Conservation (phyloP, 257 asterid genomes). For the Rehmannia glutinosa region DNA sequence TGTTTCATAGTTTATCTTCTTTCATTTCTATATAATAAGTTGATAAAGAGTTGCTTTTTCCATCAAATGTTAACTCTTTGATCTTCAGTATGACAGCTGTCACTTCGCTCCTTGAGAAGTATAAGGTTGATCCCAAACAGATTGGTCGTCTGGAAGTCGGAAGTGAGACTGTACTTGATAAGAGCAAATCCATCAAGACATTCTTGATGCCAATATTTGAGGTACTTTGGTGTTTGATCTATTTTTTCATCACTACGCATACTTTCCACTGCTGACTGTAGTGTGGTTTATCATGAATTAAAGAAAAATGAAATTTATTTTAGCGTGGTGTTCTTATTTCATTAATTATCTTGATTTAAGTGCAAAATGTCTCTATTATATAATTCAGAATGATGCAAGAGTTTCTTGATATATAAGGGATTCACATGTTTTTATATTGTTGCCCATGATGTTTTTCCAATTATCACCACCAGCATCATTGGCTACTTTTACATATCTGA, state of each 20-base stretch:
- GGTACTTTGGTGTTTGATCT: constrained; percentile 40
- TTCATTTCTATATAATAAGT: too few relatives aligned
- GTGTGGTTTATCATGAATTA: constrained; percentile 7
- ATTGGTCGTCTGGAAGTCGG: constrained; percentile 99
- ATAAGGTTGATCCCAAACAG: constrained; percentile 72
- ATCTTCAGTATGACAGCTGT: constrained; percentile 90
- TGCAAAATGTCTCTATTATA: too few relatives aligned
- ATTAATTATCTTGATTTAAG: too few relatives aligned
- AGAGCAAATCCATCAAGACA: constrained; percentile 98
- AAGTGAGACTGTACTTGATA: constrained; percentile 94
- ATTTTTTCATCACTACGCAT: too few relatives aligned
- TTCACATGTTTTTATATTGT: neutral
- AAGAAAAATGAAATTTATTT: too few relatives aligned
- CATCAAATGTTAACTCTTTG: constrained; percentile 12
- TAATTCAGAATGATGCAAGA: neutral
- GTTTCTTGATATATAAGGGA: neutral
- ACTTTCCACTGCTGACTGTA: too few relatives aligned
- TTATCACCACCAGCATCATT: neutral
- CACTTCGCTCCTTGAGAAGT: constrained; percentile 81
- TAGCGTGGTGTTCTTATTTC: too few relatives aligned
- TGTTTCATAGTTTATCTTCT: too few relatives aligned
- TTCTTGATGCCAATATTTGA: constrained; percentile 96
- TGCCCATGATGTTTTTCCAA: neutral
- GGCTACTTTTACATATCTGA: too few relatives aligned
- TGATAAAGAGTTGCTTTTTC: too few relatives aligned